These are phyloP conservation scores for Sambucus nigra DNA, from an alignment of 129 eudicot species.

Conservation along the genomic window DNA sequence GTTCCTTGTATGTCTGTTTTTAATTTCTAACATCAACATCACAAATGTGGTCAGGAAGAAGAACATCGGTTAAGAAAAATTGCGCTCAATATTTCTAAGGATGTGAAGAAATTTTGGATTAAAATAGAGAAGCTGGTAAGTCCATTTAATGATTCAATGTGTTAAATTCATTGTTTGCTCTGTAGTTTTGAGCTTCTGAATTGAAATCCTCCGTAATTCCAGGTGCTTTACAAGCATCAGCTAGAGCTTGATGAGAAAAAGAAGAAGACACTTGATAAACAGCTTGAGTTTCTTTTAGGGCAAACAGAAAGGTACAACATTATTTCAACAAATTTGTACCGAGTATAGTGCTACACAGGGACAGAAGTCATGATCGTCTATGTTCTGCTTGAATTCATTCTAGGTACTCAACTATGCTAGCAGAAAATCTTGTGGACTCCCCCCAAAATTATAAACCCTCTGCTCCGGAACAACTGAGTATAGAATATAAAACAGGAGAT, in stretches of 20 bases:
- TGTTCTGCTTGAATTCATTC: slow-evolving; percentile 3
- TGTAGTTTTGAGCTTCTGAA: not conserved
- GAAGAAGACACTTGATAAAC: slow-evolving; percentile 94
- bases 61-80: slow-evolving; percentile 93
- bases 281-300: slow-evolving; percentile 89
- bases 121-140: slow-evolving; percentile 99
- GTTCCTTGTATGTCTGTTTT: no score
- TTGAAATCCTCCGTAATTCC: slow-evolving; percentile 11
- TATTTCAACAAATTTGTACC: not conserved
- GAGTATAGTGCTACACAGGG: not conserved
- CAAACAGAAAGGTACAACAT: slow-evolving; percentile 84
- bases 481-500: slow-evolving; percentile 29
- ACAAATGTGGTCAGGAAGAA: slow-evolving; percentile 60
- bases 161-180: not conserved
- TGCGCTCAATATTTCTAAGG: slow-evolving; percentile 91
- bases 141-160: slow-evolving; percentile 9
- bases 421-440: slow-evolving; percentile 79
- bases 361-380: not conserved
- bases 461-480: slow-evolving; percentile 30
- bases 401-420: slow-evolving; percentile 98
- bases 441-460: slow-evolving; percentile 26
- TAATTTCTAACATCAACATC: not conserved
- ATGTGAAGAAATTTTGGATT: slow-evolving; percentile 93
- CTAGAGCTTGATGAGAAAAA: slow-evolving; percentile 88
- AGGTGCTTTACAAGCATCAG: slow-evolving; percentile 96